Evolutionary conservation across 176 grass and related monocot species (phyloP), one percentile per base, ranked within the genome.

Genomic region (Coix lacrymajobi): DNA sequence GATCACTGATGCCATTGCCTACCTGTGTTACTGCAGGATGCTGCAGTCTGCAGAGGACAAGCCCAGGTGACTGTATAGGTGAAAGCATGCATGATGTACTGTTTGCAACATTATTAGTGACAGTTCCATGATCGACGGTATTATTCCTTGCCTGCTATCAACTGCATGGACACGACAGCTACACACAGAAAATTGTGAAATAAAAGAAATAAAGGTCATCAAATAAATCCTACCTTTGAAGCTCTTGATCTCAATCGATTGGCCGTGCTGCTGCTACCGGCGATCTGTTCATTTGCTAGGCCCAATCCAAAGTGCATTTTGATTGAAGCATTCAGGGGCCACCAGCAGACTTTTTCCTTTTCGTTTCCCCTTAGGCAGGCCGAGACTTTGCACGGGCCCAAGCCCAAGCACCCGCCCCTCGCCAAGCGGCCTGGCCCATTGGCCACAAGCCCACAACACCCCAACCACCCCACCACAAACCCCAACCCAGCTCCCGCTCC

Each of bases 41-140:
- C n/a, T 60, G 28, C 12, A 33, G 33, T 33, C 33, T 77, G 63
- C n/a, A 62, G 51, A 62, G 39, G 67, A 63, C 73, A 75, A 22
- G 31, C 48, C 31, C 30, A 75, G 79, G 56, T 62, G 51, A 57
- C 75, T 78, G 38, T 71, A 57, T 33, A 33, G 61, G 16, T 84
- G 61, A 29, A 66, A 85, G 62, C 71, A 37, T 81, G 71, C 14
- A 32, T 8, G 34, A 5, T 31, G 26, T 20, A 62, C 79, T 77
- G 16, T 88, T 78, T 73, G 32, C 66, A 83, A 79, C 39, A 88
- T 66, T 83, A 57, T 73, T 71, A 73, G 40, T 57, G 56, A 37
- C 58, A 66, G 66, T 78, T 56, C 43, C 45, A 79, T 78, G 58
- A 72, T 34, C 33, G 33, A 33, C 33, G 4, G 33, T 33, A 33